phyloP scores from a whole-genome alignment of 169 alveolate genomes.

The Babesia divergens region DNA sequence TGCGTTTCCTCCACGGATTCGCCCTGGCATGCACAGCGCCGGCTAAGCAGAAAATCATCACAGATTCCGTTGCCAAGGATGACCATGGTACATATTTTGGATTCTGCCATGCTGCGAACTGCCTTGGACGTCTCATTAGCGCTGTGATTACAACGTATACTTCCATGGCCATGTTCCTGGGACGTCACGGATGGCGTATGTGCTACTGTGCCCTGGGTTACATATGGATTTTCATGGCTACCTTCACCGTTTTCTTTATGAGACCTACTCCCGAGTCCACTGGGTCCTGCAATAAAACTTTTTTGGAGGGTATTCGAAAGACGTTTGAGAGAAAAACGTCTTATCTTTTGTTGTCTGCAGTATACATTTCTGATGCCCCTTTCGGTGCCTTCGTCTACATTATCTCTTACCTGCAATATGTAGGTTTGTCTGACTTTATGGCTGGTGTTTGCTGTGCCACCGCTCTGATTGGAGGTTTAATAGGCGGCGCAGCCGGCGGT shows the following conservation, averaged over 20 bases:
- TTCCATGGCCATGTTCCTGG: neutral
- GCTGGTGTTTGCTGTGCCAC: constrained; percentile 83
- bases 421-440: constrained; percentile 80
- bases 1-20: constrained; percentile 48
- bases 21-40: constrained; percentile 53
- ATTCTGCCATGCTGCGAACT: constrained; percentile 19
- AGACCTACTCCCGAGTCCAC: no score
- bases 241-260: neutral
- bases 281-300: neutral
- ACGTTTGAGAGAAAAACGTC: constrained; percentile 31
- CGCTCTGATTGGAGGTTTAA: constrained; percentile 82
- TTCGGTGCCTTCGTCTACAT: constrained; percentile 86
- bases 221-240: neutral
- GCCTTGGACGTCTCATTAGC: constrained; percentile 46
- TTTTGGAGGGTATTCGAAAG: neutral
- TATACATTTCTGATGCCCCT: constrained; percentile 85
- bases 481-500: constrained; percentile 89
- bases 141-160: constrained; percentile 2
- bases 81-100: constrained; percentile 36
- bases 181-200: constrained; percentile 39
- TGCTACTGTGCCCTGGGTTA: constrained; percentile 15
- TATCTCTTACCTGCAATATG: constrained; percentile 86
- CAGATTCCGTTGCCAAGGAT: neutral
- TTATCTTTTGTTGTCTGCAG: constrained; percentile 16
- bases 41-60: constrained; percentile 27